Conservation (phyloP, 2,329 filamentous ascomycete genomes). For the Trichoderma koningiopsis region DNA sequence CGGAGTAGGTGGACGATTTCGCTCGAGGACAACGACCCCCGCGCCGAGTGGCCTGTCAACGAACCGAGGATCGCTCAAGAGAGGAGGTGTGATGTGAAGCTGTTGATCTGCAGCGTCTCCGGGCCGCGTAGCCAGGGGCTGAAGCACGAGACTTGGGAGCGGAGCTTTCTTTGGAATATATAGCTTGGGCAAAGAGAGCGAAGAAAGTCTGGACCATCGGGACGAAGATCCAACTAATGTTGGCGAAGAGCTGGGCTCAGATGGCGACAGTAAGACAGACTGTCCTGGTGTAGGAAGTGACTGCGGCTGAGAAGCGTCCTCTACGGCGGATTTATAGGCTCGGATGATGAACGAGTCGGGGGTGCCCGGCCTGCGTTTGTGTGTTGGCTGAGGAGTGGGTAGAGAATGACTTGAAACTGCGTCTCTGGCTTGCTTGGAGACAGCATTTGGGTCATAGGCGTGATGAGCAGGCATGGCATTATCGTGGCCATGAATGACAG, state of each 20-base stretch:
- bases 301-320: constrained; percentile 30
- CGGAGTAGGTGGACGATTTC: constrained; percentile 14
- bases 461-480: constrained; percentile 50
- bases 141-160: constrained; percentile 12
- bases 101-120: constrained; percentile 31
- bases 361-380: constrained; percentile 29
- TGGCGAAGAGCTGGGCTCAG: constrained; percentile 7
- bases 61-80: constrained; percentile 35
- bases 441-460: constrained; percentile 42
- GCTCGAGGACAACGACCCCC: constrained; percentile 10
- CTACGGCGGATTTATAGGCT: constrained; percentile 41
- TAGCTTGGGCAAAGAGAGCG: constrained; percentile 44
- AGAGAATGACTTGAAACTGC: constrained; percentile 8
- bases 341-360: constrained; percentile 42
- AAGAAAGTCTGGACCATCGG: constrained; percentile 36
- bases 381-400: constrained; percentile 20
- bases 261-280: neutral
- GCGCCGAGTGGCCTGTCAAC: constrained; percentile 29
- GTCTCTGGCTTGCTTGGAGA: constrained; percentile 1
- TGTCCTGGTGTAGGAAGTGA: constrained; percentile 19
- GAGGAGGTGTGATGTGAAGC: constrained; percentile 38
- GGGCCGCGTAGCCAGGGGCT: constrained; percentile 32
- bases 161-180: constrained; percentile 46
- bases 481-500: constrained; percentile 29
- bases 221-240: neutral